A percentile compares a stretch with the other conserved stretches of the same genome.
Evolutionary conservation across 2,329 filamentous ascomycete species (phyloP).

Genomic region (Pyrenophora graminea): DNA sequence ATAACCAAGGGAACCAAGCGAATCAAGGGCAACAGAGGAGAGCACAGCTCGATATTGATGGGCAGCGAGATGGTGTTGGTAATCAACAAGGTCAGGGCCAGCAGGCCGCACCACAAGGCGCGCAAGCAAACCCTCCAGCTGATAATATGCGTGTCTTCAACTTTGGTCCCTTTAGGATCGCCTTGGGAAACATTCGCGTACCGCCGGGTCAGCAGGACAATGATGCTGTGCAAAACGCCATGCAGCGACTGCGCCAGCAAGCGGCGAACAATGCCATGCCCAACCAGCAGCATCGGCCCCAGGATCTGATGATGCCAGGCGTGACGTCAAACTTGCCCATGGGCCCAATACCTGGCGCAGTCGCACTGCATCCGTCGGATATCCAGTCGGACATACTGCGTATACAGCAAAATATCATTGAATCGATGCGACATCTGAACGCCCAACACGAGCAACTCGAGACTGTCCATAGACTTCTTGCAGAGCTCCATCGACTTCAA

Average conservation of each 20-base stretch:
- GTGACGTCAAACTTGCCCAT: conserved; percentile 10
- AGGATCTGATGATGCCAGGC: conserved; percentile 15
- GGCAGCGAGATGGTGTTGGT: conserved; percentile 22
- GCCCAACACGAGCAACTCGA: conserved; percentile 43
- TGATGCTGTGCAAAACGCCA: conserved; percentile 27
- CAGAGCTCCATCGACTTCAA: conserved; percentile 39
- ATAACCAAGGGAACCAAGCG: conserved; percentile 32
- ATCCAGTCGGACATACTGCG: conserved; percentile 44
- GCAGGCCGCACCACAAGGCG: conserved; percentile 20
- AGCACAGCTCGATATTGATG: conserved; percentile 25
- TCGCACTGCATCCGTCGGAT: conserved; percentile 37
- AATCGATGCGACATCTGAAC: conserved; percentile 42
- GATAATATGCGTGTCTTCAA: conserved; percentile 46
- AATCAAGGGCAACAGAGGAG: conserved; percentile 24
- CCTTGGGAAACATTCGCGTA: conserved; percentile 41
- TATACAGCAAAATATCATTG: conserved; percentile 44
- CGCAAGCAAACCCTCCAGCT: conserved; percentile 28
- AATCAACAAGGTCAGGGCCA: conserved; percentile 22
- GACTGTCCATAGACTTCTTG: conserved; percentile 37
- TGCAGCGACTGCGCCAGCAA: conserved; percentile 32
- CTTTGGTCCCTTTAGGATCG: conserved; percentile 42
- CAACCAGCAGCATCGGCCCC: conserved; percentile 22
- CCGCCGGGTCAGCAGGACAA: conserved; percentile 34
- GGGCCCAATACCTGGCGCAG: conserved; percentile 24
- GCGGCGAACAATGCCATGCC: conserved; percentile 31